Conservation (phyloP, 129 eudicot species). For the Helianthus annuus region DNA sequence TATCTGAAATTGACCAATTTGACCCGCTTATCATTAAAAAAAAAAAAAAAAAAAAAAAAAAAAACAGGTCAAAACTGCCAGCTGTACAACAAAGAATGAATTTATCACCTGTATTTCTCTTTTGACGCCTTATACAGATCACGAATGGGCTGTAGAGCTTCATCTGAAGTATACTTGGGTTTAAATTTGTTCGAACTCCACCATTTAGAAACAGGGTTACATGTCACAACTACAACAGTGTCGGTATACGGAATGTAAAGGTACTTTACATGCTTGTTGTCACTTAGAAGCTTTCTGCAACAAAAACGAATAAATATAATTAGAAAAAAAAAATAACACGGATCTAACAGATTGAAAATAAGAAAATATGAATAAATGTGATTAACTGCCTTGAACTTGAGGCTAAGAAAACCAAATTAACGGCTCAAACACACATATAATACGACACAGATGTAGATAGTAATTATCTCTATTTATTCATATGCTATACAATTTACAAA, state of each 20-base stretch:
- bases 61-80: not conserved
- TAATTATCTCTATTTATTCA: not conserved
- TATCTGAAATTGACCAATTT: not conserved
- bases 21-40: not conserved
- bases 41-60: not conserved
- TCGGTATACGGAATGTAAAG: conserved; percentile 92
- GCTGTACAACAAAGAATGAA: conserved; percentile 2
- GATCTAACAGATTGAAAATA: not conserved
- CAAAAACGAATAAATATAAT: conserved; percentile 12
- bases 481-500: not conserved
- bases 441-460: not conserved
- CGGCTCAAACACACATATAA: not conserved
- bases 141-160: conserved; percentile 82
- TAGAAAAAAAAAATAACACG: not conserved
- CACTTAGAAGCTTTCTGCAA: conserved; percentile 82
- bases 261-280: conserved; percentile 95
- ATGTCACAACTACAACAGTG: conserved; percentile 89
- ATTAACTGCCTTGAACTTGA: not conserved
- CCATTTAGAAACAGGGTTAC: conserved; percentile 90
- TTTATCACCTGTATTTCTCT: conserved; percentile 59
- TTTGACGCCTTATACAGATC: conserved; percentile 69
- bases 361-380: not conserved
- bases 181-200: conserved; percentile 69
- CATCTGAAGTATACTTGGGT: conserved; percentile 78
- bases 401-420: not conserved